These are phyloP conservation scores for Boeremia lycopersici DNA, from an alignment of 2,329 filamentous ascomycete genomes.

Conservation along the genomic window DNA sequence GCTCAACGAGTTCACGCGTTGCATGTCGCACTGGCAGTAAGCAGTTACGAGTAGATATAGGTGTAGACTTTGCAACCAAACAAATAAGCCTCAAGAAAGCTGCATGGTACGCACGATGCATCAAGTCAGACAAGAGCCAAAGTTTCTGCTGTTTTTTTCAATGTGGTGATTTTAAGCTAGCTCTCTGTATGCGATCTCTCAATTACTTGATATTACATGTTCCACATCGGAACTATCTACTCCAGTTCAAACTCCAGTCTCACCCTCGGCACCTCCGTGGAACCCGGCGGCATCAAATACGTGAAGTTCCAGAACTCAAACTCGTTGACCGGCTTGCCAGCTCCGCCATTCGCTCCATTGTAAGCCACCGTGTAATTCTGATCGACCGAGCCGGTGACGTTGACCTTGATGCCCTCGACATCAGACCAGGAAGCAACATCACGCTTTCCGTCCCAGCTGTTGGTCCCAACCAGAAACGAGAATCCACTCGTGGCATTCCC, in stretches of 20 bases:
- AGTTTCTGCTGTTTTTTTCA: too few relatives aligned
- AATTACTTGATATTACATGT: neutral
- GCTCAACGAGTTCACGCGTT: too few relatives aligned
- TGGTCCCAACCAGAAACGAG: conserved; percentile 56
- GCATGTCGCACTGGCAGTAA: neutral
- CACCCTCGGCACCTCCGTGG: conserved; percentile 32
- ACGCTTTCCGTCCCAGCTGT: conserved; percentile 51
- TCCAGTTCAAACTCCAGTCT: conserved; percentile 30
- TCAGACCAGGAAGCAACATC: conserved; percentile 56
- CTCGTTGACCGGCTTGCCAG: conserved; percentile 46
- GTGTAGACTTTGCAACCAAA: too few relatives aligned
- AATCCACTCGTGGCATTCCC: conserved; percentile 59
- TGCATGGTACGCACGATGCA: too few relatives aligned
- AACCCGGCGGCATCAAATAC: conserved; percentile 45
- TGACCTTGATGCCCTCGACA: conserved; percentile 56
- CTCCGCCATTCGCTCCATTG: conserved; percentile 50
- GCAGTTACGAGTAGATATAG: too few relatives aligned
- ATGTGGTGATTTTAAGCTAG: neutral
- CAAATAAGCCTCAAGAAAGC: too few relatives aligned
- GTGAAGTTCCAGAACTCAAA: conserved; percentile 53
- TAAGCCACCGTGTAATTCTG: conserved; percentile 51
- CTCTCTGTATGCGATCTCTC: neutral
- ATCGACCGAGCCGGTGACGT: conserved; percentile 54
- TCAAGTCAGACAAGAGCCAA: too few relatives aligned
- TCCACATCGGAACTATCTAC: neutral